phyloP scores from a whole-genome alignment of 306 rosid species.

The Vicia sativa region DNA sequence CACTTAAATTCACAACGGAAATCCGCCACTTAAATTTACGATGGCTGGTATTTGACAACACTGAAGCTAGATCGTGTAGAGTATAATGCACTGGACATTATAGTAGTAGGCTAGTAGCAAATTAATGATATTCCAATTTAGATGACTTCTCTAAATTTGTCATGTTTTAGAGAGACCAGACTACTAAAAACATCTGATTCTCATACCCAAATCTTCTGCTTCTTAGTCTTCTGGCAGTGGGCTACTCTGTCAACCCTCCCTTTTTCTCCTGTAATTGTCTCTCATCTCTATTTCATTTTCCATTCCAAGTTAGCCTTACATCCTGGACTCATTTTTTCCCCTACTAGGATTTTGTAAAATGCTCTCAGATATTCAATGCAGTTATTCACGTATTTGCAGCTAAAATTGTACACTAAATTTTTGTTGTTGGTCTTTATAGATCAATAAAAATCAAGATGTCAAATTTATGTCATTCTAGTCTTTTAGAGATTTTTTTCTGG shows the following conservation, averaged over 20 bases:
- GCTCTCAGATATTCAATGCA: background rate
- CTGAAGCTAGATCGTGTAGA: background rate
- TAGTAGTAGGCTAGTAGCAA: background rate
- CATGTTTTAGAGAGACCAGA: background rate
- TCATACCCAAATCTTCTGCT: background rate
- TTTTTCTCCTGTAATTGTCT: background rate
- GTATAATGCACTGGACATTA: background rate
- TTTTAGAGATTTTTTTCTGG: constrained; percentile 14
- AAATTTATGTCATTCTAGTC: background rate
- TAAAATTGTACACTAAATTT: background rate
- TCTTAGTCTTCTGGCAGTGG: background rate
- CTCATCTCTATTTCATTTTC: background rate
- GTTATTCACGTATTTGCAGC: constrained; percentile 28
- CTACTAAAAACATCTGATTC: background rate
- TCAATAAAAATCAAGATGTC: constrained; percentile 15
- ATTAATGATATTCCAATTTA: constrained; percentile 4
- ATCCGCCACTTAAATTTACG: background rate
- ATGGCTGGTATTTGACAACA: background rate
- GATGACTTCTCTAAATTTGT: background rate
- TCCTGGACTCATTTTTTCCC: background rate
- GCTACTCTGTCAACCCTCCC: background rate
- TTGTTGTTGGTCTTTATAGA: constrained; percentile 8
- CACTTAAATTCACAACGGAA: too few relatives aligned
- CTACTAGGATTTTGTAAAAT: background rate
- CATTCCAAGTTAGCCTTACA: background rate